Percentiles rank a stretch among this genome's conserved stretches.
Evolutionary conservation across 306 rosid genomes (phyloP).

Genomic region (Castanospermum australe): DNA sequence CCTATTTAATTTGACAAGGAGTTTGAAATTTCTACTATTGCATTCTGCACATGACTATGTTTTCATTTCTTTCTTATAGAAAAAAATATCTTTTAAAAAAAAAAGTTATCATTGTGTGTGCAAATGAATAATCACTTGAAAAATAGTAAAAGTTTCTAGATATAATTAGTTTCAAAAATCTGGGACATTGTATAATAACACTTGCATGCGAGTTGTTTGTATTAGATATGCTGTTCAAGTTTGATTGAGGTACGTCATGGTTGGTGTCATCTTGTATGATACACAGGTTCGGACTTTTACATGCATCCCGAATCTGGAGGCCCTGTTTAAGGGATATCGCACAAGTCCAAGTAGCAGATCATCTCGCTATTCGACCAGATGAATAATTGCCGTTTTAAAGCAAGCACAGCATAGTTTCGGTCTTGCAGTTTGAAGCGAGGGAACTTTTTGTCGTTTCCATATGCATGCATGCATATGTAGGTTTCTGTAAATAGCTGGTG

Average conservation of each 20-base stretch:
- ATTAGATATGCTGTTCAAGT: neutral
- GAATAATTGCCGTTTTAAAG: neutral
- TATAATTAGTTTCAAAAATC: neutral
- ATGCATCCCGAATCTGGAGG: conserved; percentile 34
- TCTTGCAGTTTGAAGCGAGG: neutral
- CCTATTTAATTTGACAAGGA: neutral
- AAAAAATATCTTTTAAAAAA: neutral
- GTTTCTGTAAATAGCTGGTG: conserved; percentile 11
- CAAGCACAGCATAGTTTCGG: neutral
- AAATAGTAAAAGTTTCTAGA: neutral
- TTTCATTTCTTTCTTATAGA: neutral
- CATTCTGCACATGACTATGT: neutral
- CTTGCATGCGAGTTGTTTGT: neutral
- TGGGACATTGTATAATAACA: neutral
- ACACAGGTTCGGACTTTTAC: conserved; percentile 25
- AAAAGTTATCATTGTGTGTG: neutral
- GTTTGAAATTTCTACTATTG: neutral
- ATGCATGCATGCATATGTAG: neutral
- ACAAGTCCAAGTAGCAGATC: conserved; percentile 43
- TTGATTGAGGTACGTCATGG: neutral
- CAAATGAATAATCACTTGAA: neutral
- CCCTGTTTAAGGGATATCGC: conserved; percentile 27
- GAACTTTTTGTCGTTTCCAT: neutral
- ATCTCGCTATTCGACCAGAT: conserved; percentile 34
- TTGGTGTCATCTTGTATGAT: conserved; percentile 4